A percentile compares a stretch with the other conserved stretches of the same genome.
Conservation (phyloP, 768 basidiomycete genomes). For the Tylopilus plumbeoviolaceoides region DNA sequence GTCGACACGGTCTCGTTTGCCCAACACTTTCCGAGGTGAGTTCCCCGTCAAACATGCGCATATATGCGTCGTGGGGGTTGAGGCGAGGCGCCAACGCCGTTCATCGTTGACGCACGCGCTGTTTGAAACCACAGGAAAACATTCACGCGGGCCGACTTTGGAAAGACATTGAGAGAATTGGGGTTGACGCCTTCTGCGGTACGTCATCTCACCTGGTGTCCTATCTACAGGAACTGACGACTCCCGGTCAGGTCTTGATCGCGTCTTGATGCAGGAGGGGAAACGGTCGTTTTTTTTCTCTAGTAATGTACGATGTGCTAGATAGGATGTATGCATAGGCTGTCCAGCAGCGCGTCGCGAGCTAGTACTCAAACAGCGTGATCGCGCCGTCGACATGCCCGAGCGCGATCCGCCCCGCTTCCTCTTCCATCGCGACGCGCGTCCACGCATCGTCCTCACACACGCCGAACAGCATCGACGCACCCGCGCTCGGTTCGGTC, state of each 20-base stretch:
- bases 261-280: constrained; percentile 32
- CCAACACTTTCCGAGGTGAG: constrained; percentile 82
- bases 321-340: background rate
- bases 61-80: background rate
- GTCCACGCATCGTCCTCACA: constrained; percentile 50
- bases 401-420: constrained; percentile 35
- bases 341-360: background rate
- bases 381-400: constrained; percentile 43
- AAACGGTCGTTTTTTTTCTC: background rate
- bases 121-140: constrained; percentile 44
- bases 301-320: background rate
- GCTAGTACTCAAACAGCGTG: constrained; percentile 45
- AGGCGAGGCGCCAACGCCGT: no score
- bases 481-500: background rate
- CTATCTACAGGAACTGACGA: background rate
- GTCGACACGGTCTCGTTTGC: constrained; percentile 77
- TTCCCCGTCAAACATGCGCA: background rate
- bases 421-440: constrained; percentile 36
- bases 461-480: constrained; percentile 41
- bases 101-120: no score
- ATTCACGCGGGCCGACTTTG: constrained; percentile 68
- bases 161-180: constrained; percentile 75
- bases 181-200: constrained; percentile 89
- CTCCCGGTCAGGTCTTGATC: constrained; percentile 45
- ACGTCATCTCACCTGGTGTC: background rate